These are phyloP conservation scores for Cladosporium sp. DNA, from an alignment of 2,329 filamentous ascomycete genomes.

Conservation along the genomic window DNA sequence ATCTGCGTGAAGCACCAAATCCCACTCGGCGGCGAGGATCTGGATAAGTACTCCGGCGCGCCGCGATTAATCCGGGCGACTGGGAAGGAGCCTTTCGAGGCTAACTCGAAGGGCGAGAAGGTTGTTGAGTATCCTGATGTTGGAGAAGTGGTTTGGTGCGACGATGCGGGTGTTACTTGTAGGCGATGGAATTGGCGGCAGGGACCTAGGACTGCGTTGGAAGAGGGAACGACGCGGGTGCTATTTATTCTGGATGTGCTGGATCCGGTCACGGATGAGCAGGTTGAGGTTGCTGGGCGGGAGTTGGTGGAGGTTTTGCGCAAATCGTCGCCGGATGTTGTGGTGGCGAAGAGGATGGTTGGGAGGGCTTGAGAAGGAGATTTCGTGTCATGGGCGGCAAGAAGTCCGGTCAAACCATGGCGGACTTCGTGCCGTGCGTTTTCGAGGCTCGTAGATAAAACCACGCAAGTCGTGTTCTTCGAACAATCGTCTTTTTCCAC, in stretches of 20 bases:
- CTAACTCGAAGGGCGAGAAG: conserved; percentile 23
- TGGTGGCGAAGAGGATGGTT: conserved; percentile 8
- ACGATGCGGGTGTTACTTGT: conserved; percentile 36
- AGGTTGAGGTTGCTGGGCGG: conserved; percentile 26
- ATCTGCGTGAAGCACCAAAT: conserved; percentile 38
- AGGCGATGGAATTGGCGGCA: conserved; percentile 40
- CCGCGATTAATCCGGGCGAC: conserved; percentile 30
- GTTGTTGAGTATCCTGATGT: conserved; percentile 21
- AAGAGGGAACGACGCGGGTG: conserved; percentile 32
- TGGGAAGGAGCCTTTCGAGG: conserved; percentile 35
- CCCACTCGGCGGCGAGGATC: conserved; percentile 37
- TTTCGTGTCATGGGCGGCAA: neutral
- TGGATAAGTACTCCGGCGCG: conserved; percentile 35
- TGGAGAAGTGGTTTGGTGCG: conserved; percentile 40
- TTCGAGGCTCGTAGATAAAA: neutral
- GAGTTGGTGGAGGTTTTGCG: conserved; percentile 24
- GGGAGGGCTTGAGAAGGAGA: neutral
- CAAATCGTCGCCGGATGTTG: conserved; percentile 18
- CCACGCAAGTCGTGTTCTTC: neutral
- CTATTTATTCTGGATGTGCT: conserved; percentile 35
- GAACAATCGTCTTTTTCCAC: neutral
- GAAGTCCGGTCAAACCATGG: neutral
- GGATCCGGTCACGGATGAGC: conserved; percentile 21
- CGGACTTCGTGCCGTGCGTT: neutral
- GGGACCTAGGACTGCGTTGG: conserved; percentile 34